Evolutionary conservation across 768 basidiomycete genomes (phyloP).

Genomic region (Trichaptum fuscoviolaceum): DNA sequence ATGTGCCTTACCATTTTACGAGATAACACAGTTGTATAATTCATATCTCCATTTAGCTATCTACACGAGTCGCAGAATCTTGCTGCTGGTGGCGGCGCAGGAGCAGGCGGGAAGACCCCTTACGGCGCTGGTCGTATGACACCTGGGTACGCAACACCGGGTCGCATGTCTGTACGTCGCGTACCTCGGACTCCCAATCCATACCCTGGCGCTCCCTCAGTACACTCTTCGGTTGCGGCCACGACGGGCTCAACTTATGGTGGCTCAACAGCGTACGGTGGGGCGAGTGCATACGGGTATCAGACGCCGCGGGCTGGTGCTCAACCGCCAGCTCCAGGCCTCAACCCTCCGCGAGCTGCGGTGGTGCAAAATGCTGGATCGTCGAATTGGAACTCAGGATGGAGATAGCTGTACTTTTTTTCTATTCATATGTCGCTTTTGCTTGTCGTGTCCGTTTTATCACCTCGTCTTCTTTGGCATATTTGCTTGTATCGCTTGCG

Average conservation of each 20-base stretch:
- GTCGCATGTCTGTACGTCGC: slow-evolving; percentile 72
- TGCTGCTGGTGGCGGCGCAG: slow-evolving; percentile 31
- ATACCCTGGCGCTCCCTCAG: slow-evolving; percentile 46
- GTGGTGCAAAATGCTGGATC: slow-evolving; percentile 49
- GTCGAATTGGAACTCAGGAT: slow-evolving; percentile 25
- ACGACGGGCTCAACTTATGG: slow-evolving; percentile 22
- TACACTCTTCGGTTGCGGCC: slow-evolving; percentile 8
- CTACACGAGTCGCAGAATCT: slow-evolving; percentile 72
- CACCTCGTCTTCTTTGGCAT: slow-evolving; percentile 22
- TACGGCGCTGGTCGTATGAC: slow-evolving; percentile 68
- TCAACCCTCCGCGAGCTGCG: slow-evolving; percentile 64
- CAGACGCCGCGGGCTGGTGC: slow-evolving; percentile 28
- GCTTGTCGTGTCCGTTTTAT: slow-evolving; percentile 14
- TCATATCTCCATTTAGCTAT: slow-evolving; percentile 40
- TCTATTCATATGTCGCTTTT: slow-evolving; percentile 22
- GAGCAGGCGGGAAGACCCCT: slow-evolving; percentile 71
- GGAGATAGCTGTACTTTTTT: slow-evolving; percentile 14
- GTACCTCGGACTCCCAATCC: slow-evolving; percentile 72
- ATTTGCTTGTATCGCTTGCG: slow-evolving; percentile 9
- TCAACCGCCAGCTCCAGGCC: slow-evolving; percentile 43
- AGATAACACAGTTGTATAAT: slow-evolving; percentile 2
- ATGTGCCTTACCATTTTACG: slow-evolving; percentile 15
- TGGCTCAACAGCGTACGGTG: slow-evolving; percentile 31
- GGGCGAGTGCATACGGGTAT: slow-evolving; percentile 28
- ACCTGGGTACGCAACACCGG: slow-evolving; percentile 55